Percentiles rank a stretch among this genome's conserved stretches.
phyloP scores from a whole-genome alignment of 805 yeast species.

The Myxozyma nipponensis region DNA sequence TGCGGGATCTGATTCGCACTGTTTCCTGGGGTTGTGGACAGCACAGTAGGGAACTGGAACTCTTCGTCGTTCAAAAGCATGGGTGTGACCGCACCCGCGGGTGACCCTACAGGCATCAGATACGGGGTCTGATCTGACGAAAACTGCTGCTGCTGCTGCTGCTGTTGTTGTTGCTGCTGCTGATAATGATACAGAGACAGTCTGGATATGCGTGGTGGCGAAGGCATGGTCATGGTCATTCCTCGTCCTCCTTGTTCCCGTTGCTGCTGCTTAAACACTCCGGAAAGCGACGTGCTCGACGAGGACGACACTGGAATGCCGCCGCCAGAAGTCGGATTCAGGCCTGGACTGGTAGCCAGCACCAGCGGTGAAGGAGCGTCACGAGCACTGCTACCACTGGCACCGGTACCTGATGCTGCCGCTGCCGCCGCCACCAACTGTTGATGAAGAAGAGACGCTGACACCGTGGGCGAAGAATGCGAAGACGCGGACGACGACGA shows the following conservation, averaged over 20 bases:
- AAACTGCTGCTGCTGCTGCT: neutral
- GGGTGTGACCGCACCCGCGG: constrained; percentile 25
- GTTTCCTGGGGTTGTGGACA: too few relatives aligned
- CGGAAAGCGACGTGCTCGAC: too few relatives aligned
- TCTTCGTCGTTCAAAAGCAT: constrained; percentile 28
- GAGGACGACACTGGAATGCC: too few relatives aligned
- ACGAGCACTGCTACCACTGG: too few relatives aligned
- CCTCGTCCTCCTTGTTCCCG: too few relatives aligned
- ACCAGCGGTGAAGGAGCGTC: constrained; percentile 19
- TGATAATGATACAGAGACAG: neutral
- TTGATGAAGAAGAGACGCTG: neutral
- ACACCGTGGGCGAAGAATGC: constrained; percentile 2
- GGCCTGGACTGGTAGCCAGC: constrained; percentile 19
- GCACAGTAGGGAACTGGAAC: constrained; percentile 17
- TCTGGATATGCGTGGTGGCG: constrained; percentile 13
- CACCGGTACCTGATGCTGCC: too few relatives aligned
- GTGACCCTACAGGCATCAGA: constrained; percentile 23
- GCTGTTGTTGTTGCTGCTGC: neutral
- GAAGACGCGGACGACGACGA: neutral
- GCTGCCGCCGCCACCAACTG: constrained; percentile 1
- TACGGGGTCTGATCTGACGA: constrained; percentile 25
- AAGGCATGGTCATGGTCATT: constrained; percentile 15
- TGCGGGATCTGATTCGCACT: too few relatives aligned
- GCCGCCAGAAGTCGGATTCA: too few relatives aligned
- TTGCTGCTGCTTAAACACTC: too few relatives aligned